phyloP scores from a whole-genome alignment of 1,284 basidiomycete species.

The Microbotryum silenes-acaulis region DNA sequence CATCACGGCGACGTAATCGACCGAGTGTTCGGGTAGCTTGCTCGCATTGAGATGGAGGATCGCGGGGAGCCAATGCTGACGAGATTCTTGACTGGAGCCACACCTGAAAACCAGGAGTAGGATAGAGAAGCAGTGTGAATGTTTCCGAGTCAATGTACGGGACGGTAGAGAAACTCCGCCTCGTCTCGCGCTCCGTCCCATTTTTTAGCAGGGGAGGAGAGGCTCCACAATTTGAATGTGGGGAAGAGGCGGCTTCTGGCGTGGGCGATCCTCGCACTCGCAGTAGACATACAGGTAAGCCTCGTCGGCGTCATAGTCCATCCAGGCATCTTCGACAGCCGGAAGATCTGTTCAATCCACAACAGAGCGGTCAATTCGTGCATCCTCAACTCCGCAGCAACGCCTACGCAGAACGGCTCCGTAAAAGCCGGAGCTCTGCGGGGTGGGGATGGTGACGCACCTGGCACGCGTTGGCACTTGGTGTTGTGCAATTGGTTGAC shows the following conservation, averaged over 20 bases:
- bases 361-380: background rate
- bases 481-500: conserved; percentile 14
- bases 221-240: no score
- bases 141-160: no score
- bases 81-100: conserved; percentile 53
- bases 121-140: no score
- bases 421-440: background rate
- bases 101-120: conserved; percentile 32
- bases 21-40: conserved; percentile 32
- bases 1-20: conserved; percentile 59
- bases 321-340: conserved; percentile 24
- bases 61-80: conserved; percentile 54
- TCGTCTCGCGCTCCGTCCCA: no score
- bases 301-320: conserved; percentile 8
- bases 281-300: conserved; percentile 15
- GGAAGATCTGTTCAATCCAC: conserved; percentile 2
- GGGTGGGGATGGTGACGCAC: conserved; percentile 5
- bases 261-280: background rate
- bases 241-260: background rate
- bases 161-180: no score
- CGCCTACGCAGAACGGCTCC: background rate
- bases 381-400: background rate
- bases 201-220: no score
- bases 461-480: conserved; percentile 13
- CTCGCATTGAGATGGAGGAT: conserved; percentile 39